These are phyloP conservation scores for Amphichorda felina DNA, from an alignment of 2,329 filamentous ascomycete species.

Conservation along the genomic window DNA sequence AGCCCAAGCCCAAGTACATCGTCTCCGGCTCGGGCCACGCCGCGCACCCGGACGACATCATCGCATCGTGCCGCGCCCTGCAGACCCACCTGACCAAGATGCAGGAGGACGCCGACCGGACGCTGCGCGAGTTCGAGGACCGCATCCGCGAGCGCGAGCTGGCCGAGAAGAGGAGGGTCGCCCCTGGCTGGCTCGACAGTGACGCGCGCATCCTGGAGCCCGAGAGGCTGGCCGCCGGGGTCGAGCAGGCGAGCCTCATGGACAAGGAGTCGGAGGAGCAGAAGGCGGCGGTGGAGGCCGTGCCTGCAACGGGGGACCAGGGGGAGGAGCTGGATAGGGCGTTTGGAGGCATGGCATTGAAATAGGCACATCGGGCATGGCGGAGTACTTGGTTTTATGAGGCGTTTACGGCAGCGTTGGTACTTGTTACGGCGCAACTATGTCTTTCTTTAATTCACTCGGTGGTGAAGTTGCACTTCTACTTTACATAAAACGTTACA, in stretches of 20 bases:
- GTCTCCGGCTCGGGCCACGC: slow-evolving; percentile 67
- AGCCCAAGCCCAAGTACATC: slow-evolving; percentile 58
- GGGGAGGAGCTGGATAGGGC: slow-evolving; percentile 46
- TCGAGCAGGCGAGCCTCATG: slow-evolving; percentile 2
- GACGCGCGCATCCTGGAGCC: slow-evolving; percentile 59
- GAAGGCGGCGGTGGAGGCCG: slow-evolving; percentile 10
- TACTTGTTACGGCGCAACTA: too few species aligned
- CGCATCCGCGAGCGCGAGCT: slow-evolving; percentile 53
- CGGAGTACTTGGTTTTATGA: too few species aligned
- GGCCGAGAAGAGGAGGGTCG: slow-evolving; percentile 67
- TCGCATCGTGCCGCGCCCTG: slow-evolving; percentile 68
- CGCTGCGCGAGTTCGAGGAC: slow-evolving; percentile 60
- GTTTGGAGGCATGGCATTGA: slow-evolving; percentile 36
- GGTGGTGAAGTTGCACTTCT: too few species aligned
- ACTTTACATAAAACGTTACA: slow-evolving; percentile 6
- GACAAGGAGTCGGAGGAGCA: slow-evolving; percentile 10
- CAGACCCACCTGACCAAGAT: slow-evolving; percentile 62
- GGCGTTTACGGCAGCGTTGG: not conserved
- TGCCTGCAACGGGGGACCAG: slow-evolving; percentile 23
- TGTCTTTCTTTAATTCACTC: too few species aligned
- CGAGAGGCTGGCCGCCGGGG: slow-evolving; percentile 27
- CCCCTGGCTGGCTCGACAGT: slow-evolving; percentile 72
- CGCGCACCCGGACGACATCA: slow-evolving; percentile 78
- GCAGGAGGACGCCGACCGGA: slow-evolving; percentile 53
- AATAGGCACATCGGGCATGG: slow-evolving; percentile 8